phyloP scores from a whole-genome alignment of 106 monocot species.

The Chionographis japonica region DNA sequence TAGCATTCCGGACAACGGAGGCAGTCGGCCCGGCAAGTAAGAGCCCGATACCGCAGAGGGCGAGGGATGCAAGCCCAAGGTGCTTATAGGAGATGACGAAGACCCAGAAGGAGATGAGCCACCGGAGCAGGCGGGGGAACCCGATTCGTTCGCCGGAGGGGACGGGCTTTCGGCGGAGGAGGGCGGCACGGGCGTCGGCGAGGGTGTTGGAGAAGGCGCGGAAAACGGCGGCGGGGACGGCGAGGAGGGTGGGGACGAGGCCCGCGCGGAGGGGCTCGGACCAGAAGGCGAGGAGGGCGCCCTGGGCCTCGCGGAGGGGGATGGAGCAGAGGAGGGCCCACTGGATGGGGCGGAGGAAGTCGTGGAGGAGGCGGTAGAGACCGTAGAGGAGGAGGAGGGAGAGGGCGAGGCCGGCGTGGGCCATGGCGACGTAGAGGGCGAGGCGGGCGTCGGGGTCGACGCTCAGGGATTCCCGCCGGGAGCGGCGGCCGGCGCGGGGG shows the following conservation, averaged over 20 bases:
- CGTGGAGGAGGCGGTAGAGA: conserved; percentile 54
- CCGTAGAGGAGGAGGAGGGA: conserved; percentile 61
- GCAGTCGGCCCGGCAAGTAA: conserved; percentile 25
- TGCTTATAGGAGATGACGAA: conserved; percentile 32
- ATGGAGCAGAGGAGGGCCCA: conserved; percentile 93
- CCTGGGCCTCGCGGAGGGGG: conserved; percentile 71
- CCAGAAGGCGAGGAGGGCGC: conserved; percentile 76
- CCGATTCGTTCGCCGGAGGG: neutral
- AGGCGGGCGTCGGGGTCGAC: conserved; percentile 35
- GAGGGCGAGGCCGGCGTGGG: conserved; percentile 74
- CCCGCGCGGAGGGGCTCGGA: conserved; percentile 49
- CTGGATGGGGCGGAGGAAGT: conserved; percentile 73
- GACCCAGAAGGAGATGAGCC: conserved; percentile 44
- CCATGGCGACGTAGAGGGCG: conserved; percentile 85
- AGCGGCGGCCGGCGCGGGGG: conserved; percentile 20
- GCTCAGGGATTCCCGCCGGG: conserved; percentile 11
- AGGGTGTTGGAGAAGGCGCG: conserved; percentile 47
- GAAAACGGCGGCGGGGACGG: conserved; percentile 51
- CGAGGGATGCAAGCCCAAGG: conserved; percentile 13
- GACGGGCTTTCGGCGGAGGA: conserved; percentile 28
- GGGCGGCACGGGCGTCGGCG: conserved; percentile 42
- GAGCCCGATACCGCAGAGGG: conserved; percentile 15
- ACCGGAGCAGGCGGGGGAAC: conserved; percentile 50
- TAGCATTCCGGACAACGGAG: conserved; percentile 24
- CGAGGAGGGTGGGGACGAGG: conserved; percentile 46